A percentile compares a stretch with the other conserved stretches of the same genome.
phyloP scores from a whole-genome alignment of 2,329 filamentous ascomycete species.

The Cercospora sojina region DNA sequence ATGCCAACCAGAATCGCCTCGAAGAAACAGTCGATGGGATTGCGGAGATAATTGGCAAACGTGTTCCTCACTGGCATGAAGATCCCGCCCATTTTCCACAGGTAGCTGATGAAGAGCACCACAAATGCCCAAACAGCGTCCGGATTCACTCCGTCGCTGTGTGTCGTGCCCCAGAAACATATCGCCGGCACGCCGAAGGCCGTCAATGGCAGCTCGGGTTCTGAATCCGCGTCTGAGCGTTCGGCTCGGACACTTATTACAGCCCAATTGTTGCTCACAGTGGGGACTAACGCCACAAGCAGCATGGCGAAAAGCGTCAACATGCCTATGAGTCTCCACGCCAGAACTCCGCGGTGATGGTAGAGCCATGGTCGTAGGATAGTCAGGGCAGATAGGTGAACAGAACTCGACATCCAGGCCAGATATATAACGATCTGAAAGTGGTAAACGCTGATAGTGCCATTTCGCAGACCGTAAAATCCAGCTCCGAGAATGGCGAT shows the following conservation, averaged over 20 bases:
- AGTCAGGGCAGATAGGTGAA: slow-evolving; percentile 27
- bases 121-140: slow-evolving; percentile 27
- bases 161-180: slow-evolving; percentile 26
- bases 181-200: slow-evolving; percentile 22
- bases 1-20: slow-evolving; percentile 18
- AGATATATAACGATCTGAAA: slow-evolving; percentile 27
- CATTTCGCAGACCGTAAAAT: slow-evolving; percentile 17
- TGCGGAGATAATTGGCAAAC: slow-evolving; percentile 21
- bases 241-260: slow-evolving; percentile 5
- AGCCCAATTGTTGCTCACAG: slow-evolving; percentile 26
- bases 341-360: slow-evolving; percentile 11
- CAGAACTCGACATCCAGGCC: slow-evolving; percentile 26
- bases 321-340: slow-evolving; percentile 22
- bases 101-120: slow-evolving; percentile 30
- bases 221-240: background rate
- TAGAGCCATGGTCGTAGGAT: slow-evolving; percentile 21
- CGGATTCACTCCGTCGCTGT: slow-evolving; percentile 25
- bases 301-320: slow-evolving; percentile 24
- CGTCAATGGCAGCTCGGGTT: background rate
- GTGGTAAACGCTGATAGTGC: slow-evolving; percentile 19
- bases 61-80: slow-evolving; percentile 18
- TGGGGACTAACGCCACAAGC: slow-evolving; percentile 27
- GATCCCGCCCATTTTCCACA: slow-evolving; percentile 32
- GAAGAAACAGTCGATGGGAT: slow-evolving; percentile 18
- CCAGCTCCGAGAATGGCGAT: slow-evolving; percentile 24